Percentiles rank a stretch among this genome's conserved stretches.
Conservation (phyloP, 1,139 yeast genomes). For the Yamadazyma songkhlaensis region DNA sequence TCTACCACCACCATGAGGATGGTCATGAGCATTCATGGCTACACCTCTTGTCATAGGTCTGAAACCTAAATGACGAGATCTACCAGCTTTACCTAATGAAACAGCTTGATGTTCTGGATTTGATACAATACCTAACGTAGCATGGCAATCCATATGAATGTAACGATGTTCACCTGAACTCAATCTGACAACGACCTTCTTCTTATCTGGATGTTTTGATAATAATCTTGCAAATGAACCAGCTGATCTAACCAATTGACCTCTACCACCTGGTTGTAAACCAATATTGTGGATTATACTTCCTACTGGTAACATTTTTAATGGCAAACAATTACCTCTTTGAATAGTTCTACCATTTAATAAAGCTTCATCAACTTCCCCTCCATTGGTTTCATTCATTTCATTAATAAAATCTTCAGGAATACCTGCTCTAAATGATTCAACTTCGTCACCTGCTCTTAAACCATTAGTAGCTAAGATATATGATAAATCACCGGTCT, state of each 20-base stretch:
- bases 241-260: conserved; percentile 88
- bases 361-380: conserved; percentile 88
- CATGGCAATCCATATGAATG: conserved; percentile 81
- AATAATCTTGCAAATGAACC: conserved; percentile 91
- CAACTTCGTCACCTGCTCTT: conserved; percentile 88
- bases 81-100: conserved; percentile 95
- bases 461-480: conserved; percentile 91
- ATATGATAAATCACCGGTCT: conserved; percentile 65
- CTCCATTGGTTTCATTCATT: conserved; percentile 62
- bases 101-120: conserved; percentile 90
- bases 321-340: conserved; percentile 93
- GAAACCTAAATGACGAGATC: conserved; percentile 87
- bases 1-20: conserved; percentile 99
- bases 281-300: conserved; percentile 88
- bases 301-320: conserved; percentile 90
- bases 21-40: conserved; percentile 97
- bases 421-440: conserved; percentile 83
- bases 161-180: conserved; percentile 94
- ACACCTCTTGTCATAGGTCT: conserved; percentile 98
- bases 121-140: conserved; percentile 93
- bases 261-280: conserved; percentile 73
- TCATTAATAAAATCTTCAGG: conserved; percentile 74
- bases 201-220: conserved; percentile 70
- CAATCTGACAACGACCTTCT: conserved; percentile 74
- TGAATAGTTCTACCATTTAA: conserved; percentile 83